Percentiles rank a stretch among this genome's conserved stretches.
These are phyloP conservation scores for Picea glauca DNA, from an alignment of 75 land plant species.

Conservation along the genomic window DNA sequence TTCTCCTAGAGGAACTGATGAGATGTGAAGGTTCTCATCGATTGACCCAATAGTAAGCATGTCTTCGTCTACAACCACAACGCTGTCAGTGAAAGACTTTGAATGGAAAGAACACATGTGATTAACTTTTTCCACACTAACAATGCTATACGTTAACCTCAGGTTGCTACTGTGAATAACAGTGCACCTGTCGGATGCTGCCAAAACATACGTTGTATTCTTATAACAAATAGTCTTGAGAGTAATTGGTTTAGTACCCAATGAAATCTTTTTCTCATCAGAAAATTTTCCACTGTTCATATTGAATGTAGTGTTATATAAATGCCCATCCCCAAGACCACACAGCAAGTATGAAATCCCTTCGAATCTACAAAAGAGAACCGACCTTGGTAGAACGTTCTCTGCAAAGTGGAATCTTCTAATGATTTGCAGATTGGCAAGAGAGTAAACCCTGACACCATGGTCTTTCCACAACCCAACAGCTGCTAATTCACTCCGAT, in stretches of 20 bases:
- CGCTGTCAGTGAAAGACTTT: slow-evolving; percentile 12
- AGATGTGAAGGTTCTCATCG: slow-evolving; percentile 40
- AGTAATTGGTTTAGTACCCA: slow-evolving; percentile 91
- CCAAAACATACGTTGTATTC: slow-evolving; percentile 5
- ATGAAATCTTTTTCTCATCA: slow-evolving; percentile 89
- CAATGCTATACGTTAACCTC: slow-evolving; percentile 27
- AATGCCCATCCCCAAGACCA: slow-evolving; percentile 93
- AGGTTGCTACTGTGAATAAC: slow-evolving; percentile 94
- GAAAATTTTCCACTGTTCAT: slow-evolving; percentile 55
- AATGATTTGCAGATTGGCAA: slow-evolving; percentile 70
- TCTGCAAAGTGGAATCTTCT: slow-evolving; percentile 79
- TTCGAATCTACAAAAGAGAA: slow-evolving; percentile 91
- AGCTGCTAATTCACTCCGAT: slow-evolving; percentile 63
- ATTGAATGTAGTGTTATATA: slow-evolving; percentile 70
- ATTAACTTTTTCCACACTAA: no score
- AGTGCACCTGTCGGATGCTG: slow-evolving; percentile 90
- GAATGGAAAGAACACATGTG: slow-evolving; percentile 20
- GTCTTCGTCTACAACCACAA: slow-evolving; percentile 45
- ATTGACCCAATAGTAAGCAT: slow-evolving; percentile 43
- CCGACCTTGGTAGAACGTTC: slow-evolving; percentile 93
- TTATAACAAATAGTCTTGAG: slow-evolving; percentile 17
- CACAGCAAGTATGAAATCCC: slow-evolving; percentile 93
- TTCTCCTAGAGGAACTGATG: slow-evolving; percentile 37
- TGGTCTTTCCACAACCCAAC: slow-evolving; percentile 99
- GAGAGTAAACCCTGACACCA: slow-evolving; percentile 79